A percentile compares a stretch with the other conserved stretches of the same genome.
phyloP scores from a whole-genome alignment of 2,329 filamentous ascomycete genomes.

The Nothophoma quercina region DNA sequence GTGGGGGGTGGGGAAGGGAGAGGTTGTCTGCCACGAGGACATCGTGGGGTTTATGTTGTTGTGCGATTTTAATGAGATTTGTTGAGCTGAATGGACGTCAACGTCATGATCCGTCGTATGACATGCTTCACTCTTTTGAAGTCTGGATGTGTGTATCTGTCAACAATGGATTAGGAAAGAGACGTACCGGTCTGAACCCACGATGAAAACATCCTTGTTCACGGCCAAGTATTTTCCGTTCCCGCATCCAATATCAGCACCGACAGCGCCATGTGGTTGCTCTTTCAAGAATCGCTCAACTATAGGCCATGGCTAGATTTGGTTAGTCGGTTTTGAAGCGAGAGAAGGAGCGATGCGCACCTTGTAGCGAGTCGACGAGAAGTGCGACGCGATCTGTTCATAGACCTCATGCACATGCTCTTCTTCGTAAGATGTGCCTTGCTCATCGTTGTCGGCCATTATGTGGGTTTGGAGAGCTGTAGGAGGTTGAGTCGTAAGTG shows the following conservation, averaged over 20 bases:
- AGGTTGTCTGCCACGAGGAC: slow-evolving; percentile 83
- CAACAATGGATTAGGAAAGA: too few relatives aligned
- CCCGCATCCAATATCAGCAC: slow-evolving; percentile 91
- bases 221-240: slow-evolving; percentile 95
- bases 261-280: slow-evolving; percentile 74
- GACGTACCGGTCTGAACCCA: slow-evolving; percentile 83
- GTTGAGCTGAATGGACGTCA: slow-evolving; percentile 56
- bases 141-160: too few relatives aligned
- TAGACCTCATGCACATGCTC: slow-evolving; percentile 92
- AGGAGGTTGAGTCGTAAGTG: background rate
- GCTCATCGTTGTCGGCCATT: slow-evolving; percentile 31
- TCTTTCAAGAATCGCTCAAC: slow-evolving; percentile 78
- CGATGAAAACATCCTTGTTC: slow-evolving; percentile 77
- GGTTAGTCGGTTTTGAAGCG: slow-evolving; percentile 25
- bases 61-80: slow-evolving; percentile 66
- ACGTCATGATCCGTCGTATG: background rate
- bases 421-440: slow-evolving; percentile 74
- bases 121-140: too few relatives aligned
- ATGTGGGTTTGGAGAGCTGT: background rate
- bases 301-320: slow-evolving; percentile 81
- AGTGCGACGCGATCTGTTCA: slow-evolving; percentile 83
- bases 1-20: slow-evolving; percentile 75
- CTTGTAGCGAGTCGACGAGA: slow-evolving; percentile 79
- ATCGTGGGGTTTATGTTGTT: slow-evolving; percentile 64
- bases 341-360: slow-evolving; percentile 50